Conservation (phyloP, 331 rosid species). For the Quercus tomentella region DNA sequence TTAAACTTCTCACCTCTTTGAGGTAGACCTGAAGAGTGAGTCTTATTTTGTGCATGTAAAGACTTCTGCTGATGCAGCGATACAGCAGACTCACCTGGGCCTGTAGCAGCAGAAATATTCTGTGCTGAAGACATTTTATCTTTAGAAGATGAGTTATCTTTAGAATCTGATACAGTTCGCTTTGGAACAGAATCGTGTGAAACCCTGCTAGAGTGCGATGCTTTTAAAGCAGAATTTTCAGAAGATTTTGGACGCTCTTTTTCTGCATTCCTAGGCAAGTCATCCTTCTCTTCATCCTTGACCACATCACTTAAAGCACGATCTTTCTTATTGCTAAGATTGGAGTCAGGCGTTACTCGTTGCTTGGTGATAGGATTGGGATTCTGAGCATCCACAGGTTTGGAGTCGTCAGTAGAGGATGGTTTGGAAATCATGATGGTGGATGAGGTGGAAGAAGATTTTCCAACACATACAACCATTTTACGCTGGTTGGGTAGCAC, state of each 20-base stretch:
- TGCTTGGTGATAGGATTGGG: constrained; percentile 43
- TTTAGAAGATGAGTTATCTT: constrained; percentile 59
- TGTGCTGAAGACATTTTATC: constrained; percentile 45
- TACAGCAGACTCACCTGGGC: constrained; percentile 48
- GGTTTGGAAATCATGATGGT: constrained; percentile 38
- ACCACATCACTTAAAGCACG: constrained; percentile 36
- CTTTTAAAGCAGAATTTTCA: constrained; percentile 39
- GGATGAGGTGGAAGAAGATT: constrained; percentile 47
- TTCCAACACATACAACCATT: constrained; percentile 38
- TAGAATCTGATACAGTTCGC: constrained; percentile 44
- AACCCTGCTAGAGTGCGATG: constrained; percentile 51
- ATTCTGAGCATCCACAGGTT: constrained; percentile 46
- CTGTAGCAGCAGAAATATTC: constrained; percentile 34
- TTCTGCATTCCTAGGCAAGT: constrained; percentile 43
- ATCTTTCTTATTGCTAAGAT: constrained; percentile 50
- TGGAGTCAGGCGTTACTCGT: constrained; percentile 40
- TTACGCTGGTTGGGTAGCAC: constrained; percentile 41
- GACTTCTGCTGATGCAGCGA: constrained; percentile 52
- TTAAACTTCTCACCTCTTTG: constrained; percentile 69
- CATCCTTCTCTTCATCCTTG: constrained; percentile 50
- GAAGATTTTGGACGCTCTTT: constrained; percentile 67
- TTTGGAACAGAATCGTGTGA: constrained; percentile 59
- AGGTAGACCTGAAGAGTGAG: constrained; percentile 43
- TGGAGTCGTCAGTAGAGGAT: constrained; percentile 31
- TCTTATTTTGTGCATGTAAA: constrained; percentile 54